Evolutionary conservation across 2,329 filamentous ascomycete species (phyloP), one percentile per base, ranked within the genome.

Genomic region (Mycosphaerella sp.): DNA sequence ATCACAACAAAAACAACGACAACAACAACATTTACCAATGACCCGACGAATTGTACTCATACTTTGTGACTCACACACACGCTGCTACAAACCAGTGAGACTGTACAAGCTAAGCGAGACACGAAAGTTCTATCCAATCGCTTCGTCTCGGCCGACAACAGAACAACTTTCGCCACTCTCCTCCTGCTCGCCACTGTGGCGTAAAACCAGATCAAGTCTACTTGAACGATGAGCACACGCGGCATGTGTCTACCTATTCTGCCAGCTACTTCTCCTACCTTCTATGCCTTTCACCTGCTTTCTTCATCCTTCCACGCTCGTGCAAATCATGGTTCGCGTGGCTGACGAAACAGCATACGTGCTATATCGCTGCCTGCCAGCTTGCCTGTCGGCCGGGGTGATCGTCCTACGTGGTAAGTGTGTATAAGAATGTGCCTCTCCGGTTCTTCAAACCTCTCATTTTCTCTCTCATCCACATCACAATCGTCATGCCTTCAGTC

Each of bases 401-500:
- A 41, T 51, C 47, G 11, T 51, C 32, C 23, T 53, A 10, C 17
- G 21, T 5, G 6, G 34, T 41, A 38, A 6, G 10, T 36, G 3
- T 38, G 40, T 55, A 58, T 58, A 58, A 58, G 46, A 46, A 8
- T 38, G 4, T 43, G 23, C 21, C 36, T 31, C 12, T 42, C 36
- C 40, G 6, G 21, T 21, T 29, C 1, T 31, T 6, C 14, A 10
- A 11, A 36, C 21, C 1, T 34, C 48, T 11, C 31, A 2, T 54
- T 29, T 39, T 55, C 21, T 58, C 43, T 45, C 48, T 36, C 36
- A 29, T 50, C 54, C 55, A 40, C 55, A 58, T 47, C 39, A 58
- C 36, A 49, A 60, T 46, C 57, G 59, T 66, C 54, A 81, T 81
- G 78, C 74, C 78, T 64, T 76, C 76, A 60, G 69, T 80, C 56